A percentile compares a stretch with the other conserved stretches of the same genome.
Conservation (phyloP, 176 grass and related monocot species). For the Miscanthus lutarioriparius region DNA sequence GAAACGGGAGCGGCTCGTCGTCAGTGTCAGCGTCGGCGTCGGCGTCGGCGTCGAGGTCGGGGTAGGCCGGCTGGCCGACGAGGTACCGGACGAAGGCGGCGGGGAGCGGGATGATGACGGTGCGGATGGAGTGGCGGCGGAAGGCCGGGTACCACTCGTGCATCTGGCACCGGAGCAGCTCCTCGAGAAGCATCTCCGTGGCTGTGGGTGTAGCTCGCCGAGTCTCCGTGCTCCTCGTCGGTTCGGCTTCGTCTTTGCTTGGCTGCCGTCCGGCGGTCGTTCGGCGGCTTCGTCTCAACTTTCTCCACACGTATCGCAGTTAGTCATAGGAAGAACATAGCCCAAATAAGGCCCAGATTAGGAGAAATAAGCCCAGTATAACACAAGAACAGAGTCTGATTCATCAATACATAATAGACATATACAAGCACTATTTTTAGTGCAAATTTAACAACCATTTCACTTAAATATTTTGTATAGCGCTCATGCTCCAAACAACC, state of each 20-base stretch:
- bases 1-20: constrained; percentile 34
- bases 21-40: not conserved
- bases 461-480: no score
- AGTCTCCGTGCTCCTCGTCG: not conserved
- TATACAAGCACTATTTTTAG: no score
- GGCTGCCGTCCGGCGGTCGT: no score
- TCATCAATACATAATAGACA: no score
- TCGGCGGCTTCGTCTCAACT: no score
- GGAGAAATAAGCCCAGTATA: no score
- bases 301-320: no score
- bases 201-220: not conserved
- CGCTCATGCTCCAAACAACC: no score
- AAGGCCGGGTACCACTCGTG: constrained; percentile 71
- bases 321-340: no score
- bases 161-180: constrained; percentile 66
- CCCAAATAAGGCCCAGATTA: no score
- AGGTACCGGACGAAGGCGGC: constrained; percentile 69
- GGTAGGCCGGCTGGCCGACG: constrained; percentile 42
- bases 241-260: not conserved
- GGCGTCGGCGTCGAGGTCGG: not conserved
- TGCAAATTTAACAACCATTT: no score
- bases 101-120: constrained; percentile 53
- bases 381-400: no score
- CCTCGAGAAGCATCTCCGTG: constrained; percentile 58
- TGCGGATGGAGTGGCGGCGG: constrained; percentile 58